phyloP scores from a whole-genome alignment of 106 monocot genomes.

The Phalaenopsis equestris region DNA sequence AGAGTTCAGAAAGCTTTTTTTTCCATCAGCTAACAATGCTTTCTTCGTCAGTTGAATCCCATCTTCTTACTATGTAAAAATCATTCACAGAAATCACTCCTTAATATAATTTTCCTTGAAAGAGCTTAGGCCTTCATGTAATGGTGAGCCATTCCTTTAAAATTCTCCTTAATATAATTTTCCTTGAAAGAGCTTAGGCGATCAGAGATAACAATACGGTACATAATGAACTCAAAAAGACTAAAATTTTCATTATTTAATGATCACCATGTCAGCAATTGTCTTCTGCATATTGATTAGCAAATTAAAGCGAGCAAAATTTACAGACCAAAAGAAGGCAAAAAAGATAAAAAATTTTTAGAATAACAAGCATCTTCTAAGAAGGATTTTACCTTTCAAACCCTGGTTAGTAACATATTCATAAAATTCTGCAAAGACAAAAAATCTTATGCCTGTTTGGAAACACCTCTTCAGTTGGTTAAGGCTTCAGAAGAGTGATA shows the following conservation, averaged over 20 bases:
- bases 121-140: not conserved
- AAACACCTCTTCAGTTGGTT: slow-evolving; percentile 5
- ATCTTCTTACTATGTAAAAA: too few species aligned
- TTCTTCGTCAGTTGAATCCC: too few species aligned
- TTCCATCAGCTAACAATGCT: too few species aligned
- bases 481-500: slow-evolving; percentile 37
- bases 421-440: not conserved
- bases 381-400: not conserved
- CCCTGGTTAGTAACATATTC: not conserved
- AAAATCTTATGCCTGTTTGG: not conserved
- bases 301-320: not conserved
- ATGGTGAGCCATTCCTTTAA: too few species aligned
- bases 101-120: not conserved
- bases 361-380: not conserved
- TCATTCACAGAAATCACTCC: too few species aligned
- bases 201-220: not conserved
- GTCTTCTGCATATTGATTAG: not conserved
- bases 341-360: not conserved
- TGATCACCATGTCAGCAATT: not conserved
- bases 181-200: not conserved
- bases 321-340: not conserved
- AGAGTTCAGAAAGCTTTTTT: too few species aligned
- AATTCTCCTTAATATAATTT: not conserved
- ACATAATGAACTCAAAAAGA: not conserved
- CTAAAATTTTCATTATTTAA: not conserved